Evolutionary conservation across 129 eudicot species (phyloP).

Genomic region (Escallonia rubra): DNA sequence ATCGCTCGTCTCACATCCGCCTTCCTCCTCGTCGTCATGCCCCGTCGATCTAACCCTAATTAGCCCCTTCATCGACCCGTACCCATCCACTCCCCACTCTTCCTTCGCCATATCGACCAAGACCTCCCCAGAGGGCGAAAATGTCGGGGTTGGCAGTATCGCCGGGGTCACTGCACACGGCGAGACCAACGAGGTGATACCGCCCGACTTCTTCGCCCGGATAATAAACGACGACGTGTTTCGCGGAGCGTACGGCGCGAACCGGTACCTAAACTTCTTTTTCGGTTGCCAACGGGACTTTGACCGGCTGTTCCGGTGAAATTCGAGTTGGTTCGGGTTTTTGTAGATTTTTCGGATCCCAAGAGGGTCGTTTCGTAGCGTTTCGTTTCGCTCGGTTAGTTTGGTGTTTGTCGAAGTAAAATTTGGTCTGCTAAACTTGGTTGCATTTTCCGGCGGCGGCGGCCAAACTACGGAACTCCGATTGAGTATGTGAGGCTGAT

Average conservation of each 20-base stretch:
- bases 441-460: slow-evolving; percentile 3
- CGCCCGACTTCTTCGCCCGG: slow-evolving; percentile 84
- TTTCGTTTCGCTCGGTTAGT: slow-evolving; percentile 1
- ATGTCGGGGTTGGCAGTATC: slow-evolving; percentile 74
- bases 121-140: slow-evolving; percentile 58
- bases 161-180: slow-evolving; percentile 87
- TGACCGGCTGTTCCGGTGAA: slow-evolving; percentile 36
- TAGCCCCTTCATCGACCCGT: slow-evolving; percentile 73
- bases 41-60: slow-evolving; percentile 58
- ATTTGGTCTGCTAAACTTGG: not conserved
- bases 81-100: slow-evolving; percentile 78
- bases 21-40: slow-evolving; percentile 69
- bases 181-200: slow-evolving; percentile 72
- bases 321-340: slow-evolving; percentile 29
- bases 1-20: slow-evolving; percentile 69
- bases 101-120: slow-evolving; percentile 83
- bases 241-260: slow-evolving; percentile 79
- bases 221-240: slow-evolving; percentile 78
- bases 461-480: slow-evolving; percentile 11
- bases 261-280: slow-evolving; percentile 52
- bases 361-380: slow-evolving; percentile 3
- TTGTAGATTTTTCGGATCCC: slow-evolving; percentile 21
- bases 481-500: slow-evolving; percentile 8
- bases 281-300: slow-evolving; percentile 33
- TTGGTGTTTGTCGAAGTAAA: slow-evolving; percentile 1